Base-by-base conservation (phyloP, 2,329 filamentous ascomycete species). In the Claviceps citrina region DNA sequence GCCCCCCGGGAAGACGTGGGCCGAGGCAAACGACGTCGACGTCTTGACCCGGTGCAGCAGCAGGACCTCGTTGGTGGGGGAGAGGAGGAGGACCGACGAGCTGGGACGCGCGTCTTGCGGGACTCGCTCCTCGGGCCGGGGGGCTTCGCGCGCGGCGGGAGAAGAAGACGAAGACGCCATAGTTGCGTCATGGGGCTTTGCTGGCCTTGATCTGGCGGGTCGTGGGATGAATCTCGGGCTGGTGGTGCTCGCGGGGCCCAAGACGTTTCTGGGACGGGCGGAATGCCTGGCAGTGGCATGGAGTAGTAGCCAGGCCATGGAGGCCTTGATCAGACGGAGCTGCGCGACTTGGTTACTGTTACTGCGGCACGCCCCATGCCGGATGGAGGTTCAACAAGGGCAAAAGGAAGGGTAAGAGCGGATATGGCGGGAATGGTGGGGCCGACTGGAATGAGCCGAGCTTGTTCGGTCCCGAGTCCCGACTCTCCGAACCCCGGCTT, bases 1-100 rank as follows among this genome's bases (percentile, higher is more conserved):
- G 5, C 91, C 91, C 26, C 91, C 91, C 0, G 91, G 89, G 49
- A 98, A 98, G 44, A 98, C 91, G 54, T 96, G 86, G 0, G 89
- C 91, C 0, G 84, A 89, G 4, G 89, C 75, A 54, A 95, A 96
- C 3, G 86, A 81, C 1, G 74, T 76, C 0, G 84, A 91, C 1
- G 81, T 85, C 47, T 79, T 71, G 3, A 93, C 84, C 46, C 91
- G 79, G 57, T 86, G 86, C 7, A 96, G 75, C 15, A 96, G 75
- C 1, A 98, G 71, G 35, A 96, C 76, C 57, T 94, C 78, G 57
- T 96, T 95, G 38, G 71, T 68, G 0, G 86, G 81, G 0, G 91
- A 95, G 36, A 98, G 67, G 12, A 96, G 70, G 26, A 96, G 66
- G 35, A 96, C 77, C 49, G 84, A 93, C 10, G 78, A 72, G 55